A percentile compares a stretch with the other conserved stretches of the same genome.
Evolutionary conservation across 2,329 filamentous ascomycete species (phyloP).

Genomic region (Xylaria sp.): DNA sequence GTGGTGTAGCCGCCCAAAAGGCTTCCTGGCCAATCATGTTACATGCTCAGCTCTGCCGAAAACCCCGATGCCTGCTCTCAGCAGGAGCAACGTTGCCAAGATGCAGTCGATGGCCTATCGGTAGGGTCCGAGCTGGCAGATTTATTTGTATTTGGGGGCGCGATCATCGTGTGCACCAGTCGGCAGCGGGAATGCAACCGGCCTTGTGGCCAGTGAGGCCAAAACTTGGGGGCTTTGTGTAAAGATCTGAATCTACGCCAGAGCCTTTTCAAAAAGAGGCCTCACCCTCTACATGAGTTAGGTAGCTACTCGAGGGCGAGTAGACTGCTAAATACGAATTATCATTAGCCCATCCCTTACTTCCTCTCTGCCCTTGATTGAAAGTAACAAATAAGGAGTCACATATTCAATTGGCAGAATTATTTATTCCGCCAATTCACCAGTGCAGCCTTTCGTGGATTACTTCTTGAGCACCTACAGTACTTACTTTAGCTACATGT

Average conservation of each 20-base stretch:
- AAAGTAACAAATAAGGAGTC: too few relatives aligned
- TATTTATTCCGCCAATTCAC: too few relatives aligned
- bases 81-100: slow-evolving; percentile 21
- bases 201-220: neutral
- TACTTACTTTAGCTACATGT: neutral
- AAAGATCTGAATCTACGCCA: neutral
- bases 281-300: neutral
- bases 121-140: neutral
- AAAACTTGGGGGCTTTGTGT: neutral
- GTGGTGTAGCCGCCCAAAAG: slow-evolving; percentile 37
- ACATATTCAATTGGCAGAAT: too few relatives aligned
- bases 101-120: slow-evolving; percentile 16
- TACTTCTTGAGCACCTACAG: neutral
- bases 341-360: too few relatives aligned
- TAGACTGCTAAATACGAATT: too few relatives aligned
- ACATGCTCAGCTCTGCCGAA: slow-evolving; percentile 19
- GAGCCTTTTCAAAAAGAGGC: neutral
- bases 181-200: slow-evolving; percentile 15
- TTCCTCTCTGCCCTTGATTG: too few relatives aligned
- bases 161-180: slow-evolving; percentile 2
- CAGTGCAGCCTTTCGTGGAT: neutral
- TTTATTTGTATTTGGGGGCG: neutral
- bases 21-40: slow-evolving; percentile 42
- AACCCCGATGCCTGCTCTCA: neutral
- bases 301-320: neutral